Evolutionary conservation across 768 basidiomycete genomes (phyloP), one percentile per base, ranked within the genome.

Genomic region (Mycena sanguinolenta): DNA sequence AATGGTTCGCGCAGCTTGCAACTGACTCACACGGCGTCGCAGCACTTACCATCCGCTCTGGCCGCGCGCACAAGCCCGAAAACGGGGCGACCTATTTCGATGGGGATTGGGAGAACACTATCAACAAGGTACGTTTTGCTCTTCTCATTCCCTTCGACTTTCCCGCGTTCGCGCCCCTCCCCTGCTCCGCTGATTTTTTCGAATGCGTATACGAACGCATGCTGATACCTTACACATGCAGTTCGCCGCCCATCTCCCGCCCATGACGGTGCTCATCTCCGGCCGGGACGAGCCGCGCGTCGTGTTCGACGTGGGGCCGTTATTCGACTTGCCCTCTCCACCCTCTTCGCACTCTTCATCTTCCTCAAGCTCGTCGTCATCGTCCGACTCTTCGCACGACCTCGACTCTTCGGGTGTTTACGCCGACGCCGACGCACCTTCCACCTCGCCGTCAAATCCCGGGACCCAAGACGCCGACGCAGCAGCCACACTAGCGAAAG

Each of bases 251-350:
- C 4, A 34, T 10, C 32, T 34, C 49, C 73, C 73, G 9, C 21
- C 39, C 2, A 54, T 74, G 50, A 69, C 63, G 9, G 62, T 74
- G 21, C 30, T 74, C 34, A 46, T 74, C 54, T 72, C 69, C 60
- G 73, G 70, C 1, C 70, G 73, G 57, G 73, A 74, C 67, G 73
- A 74, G 58, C 70, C 73, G 23, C 70, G 70, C 34, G 71, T 74
- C 21, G 67, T 72, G 7, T 74, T 72, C 28, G 68, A 74, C 50
- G 52, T 66, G 27, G 54, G 6, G n/a, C 32, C 52, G 34, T 30
- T 70, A 2, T 54, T 70, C 34, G 58, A 54, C 6, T 17, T 13
- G 3, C 17, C 8, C 2, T 21, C 14, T 12, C 10, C 32, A n/a
- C 21, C 36, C 14, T 12, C 50, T 4, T 36, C n/a, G 10, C 10